Percentiles rank a stretch among this genome's conserved stretches.
Conservation (phyloP, 805 yeast species). For the Saturnispora silvae region DNA sequence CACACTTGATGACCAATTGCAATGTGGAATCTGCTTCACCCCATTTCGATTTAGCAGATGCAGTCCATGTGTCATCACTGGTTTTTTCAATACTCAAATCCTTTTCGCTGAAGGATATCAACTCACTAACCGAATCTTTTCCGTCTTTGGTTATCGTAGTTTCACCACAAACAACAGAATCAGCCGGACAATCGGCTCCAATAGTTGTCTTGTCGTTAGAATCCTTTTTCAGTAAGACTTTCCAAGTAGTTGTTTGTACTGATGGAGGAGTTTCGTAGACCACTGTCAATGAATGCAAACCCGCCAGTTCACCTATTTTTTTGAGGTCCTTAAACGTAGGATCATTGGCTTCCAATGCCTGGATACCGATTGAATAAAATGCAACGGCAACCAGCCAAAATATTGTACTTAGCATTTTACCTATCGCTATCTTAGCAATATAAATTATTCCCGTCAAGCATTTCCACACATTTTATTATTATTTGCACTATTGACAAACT, state of each 20-base stretch:
- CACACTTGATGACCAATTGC: conserved; percentile 36
- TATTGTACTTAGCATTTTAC: neutral
- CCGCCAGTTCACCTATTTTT: conserved; percentile 37
- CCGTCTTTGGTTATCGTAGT: conserved; percentile 45
- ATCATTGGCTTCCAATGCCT: conserved; percentile 3
- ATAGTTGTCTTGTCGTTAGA: conserved; percentile 23
- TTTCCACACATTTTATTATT: too few species aligned
- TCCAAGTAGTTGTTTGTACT: conserved; percentile 51
- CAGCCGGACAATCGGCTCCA: conserved; percentile 47
- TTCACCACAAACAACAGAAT: conserved; percentile 72
- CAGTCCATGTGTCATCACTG: conserved; percentile 33
- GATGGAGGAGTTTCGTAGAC: conserved; percentile 72
- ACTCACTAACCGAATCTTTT: conserved; percentile 41
- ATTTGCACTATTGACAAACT: too few species aligned
- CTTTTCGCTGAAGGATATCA: neutral
- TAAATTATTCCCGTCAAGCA: too few species aligned
- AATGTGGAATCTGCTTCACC: conserved; percentile 47
- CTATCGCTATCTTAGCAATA: too few species aligned
- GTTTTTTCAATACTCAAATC: conserved; percentile 13
- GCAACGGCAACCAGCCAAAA: neutral
- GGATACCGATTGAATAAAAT: neutral
- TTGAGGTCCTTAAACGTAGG: conserved; percentile 28
- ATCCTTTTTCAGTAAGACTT: conserved; percentile 40
- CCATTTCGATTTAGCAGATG: conserved; percentile 43
- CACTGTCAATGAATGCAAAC: conserved; percentile 33